Evolutionary conservation across 768 basidiomycete species (phyloP).

Genomic region (Tricholoma terreum): DNA sequence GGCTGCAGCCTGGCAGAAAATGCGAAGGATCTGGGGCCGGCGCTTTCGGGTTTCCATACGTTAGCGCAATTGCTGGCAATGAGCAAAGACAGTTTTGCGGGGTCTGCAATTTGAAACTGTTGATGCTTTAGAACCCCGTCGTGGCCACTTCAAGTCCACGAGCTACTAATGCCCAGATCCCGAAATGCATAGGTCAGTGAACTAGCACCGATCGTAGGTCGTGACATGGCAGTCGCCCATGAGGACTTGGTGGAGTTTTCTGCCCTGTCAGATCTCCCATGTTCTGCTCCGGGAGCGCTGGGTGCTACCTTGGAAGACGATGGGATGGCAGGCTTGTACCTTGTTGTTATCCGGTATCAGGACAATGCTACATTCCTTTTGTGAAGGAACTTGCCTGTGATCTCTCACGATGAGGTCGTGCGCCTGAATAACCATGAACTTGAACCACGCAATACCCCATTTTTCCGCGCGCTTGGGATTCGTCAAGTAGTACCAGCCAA

Average conservation of each 20-base stretch:
- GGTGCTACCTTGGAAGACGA: background rate
- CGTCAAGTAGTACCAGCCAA: slow-evolving; percentile 23
- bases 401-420: slow-evolving; percentile 13
- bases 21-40: no score
- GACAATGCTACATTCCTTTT: background rate
- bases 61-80: no score
- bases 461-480: slow-evolving; percentile 14
- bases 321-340: background rate
- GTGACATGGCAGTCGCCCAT: background rate
- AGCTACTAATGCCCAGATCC: background rate
- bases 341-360: background rate
- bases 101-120: no score
- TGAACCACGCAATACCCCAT: slow-evolving; percentile 20
- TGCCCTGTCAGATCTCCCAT: background rate
- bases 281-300: no score
- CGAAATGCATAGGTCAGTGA: background rate
- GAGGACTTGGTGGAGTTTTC: background rate
- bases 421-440: slow-evolving; percentile 16
- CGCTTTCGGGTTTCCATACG: no score
- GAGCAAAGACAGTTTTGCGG: no score
- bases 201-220: background rate
- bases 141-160: no score
- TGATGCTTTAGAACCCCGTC: no score
- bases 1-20: no score
- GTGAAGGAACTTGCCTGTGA: background rate